These are phyloP conservation scores for Hyaloscypha bicolor DNA, from an alignment of 495 filamentous ascomycete genomes.

Conservation along the genomic window DNA sequence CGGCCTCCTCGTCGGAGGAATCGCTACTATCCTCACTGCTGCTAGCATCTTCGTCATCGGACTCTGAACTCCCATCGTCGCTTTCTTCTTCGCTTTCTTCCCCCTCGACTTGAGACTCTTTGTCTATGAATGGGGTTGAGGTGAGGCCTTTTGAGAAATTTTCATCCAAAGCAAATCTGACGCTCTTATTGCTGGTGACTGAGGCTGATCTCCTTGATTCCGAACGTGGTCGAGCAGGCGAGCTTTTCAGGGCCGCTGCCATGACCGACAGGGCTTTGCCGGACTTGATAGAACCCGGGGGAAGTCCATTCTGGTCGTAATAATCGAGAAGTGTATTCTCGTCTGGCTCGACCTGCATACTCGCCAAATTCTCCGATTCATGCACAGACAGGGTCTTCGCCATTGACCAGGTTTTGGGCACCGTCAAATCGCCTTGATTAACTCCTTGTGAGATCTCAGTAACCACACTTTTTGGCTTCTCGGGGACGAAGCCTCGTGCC, in stretches of 20 bases:
- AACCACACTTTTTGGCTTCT: constrained; percentile 26
- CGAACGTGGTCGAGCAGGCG: neutral
- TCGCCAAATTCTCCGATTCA: constrained; percentile 12
- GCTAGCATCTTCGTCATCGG: constrained; percentile 21
- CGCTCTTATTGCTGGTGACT: constrained; percentile 22
- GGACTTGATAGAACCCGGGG: constrained; percentile 49
- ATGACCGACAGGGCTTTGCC: constrained; percentile 29
- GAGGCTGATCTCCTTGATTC: constrained; percentile 15
- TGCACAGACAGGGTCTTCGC: constrained; percentile 4
- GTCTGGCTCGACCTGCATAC: constrained; percentile 14
- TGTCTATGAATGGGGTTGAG: constrained; percentile 27
- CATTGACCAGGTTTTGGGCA: constrained; percentile 21
- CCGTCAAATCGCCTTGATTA: neutral
- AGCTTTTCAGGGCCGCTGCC: constrained; percentile 25
- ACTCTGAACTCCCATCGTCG: constrained; percentile 22
- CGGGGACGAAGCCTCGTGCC: constrained; percentile 22
- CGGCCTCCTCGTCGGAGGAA: constrained; percentile 20
- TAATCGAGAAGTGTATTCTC: constrained; percentile 24
- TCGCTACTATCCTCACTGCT: constrained; percentile 15
- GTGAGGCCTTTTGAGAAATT: constrained; percentile 18
- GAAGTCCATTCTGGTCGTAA: constrained; percentile 52
- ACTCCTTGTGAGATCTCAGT: constrained; percentile 20
- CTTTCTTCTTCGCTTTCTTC: constrained; percentile 23
- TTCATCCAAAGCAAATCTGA: constrained; percentile 2
- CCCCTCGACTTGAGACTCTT: constrained; percentile 22